These are phyloP conservation scores for Parachaetomium inaequale DNA, from an alignment of 495 filamentous ascomycete species.

Conservation along the genomic window DNA sequence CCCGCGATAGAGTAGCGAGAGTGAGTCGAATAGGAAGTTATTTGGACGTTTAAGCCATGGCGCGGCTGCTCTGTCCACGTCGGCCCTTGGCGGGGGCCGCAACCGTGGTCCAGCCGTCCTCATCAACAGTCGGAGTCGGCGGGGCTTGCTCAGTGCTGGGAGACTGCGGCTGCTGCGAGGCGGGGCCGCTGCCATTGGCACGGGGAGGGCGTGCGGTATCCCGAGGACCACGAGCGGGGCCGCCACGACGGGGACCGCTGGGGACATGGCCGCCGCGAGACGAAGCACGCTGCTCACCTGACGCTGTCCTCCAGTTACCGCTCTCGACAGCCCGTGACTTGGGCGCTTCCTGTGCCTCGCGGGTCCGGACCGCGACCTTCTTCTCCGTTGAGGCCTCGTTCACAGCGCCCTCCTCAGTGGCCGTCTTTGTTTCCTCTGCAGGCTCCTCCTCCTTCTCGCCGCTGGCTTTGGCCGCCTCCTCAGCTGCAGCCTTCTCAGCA, in stretches of 20 bases:
- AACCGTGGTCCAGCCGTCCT: conserved; percentile 79
- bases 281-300: conserved; percentile 38
- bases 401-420: conserved; percentile 52
- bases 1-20: neutral
- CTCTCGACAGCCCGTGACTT: conserved; percentile 47
- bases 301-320: conserved; percentile 50
- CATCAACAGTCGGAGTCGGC: conserved; percentile 45
- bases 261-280: conserved; percentile 40
- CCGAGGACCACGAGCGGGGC: conserved; percentile 43
- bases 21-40: neutral
- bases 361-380: conserved; percentile 30
- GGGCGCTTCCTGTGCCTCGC: conserved; percentile 28
- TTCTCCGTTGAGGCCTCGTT: conserved; percentile 28
- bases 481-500: conserved; percentile 58
- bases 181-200: conserved; percentile 40
- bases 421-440: conserved; percentile 39
- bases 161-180: conserved; percentile 34
- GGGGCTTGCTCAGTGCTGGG: conserved; percentile 29
- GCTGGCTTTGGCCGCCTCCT: conserved; percentile 40
- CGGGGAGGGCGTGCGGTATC: conserved; percentile 42
- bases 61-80: conserved; percentile 36
- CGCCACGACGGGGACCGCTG: conserved; percentile 36
- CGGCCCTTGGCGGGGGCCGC: conserved; percentile 58
- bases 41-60: conserved; percentile 25
- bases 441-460: conserved; percentile 27